Percentiles rank a stretch among this genome's conserved stretches.
These are phyloP conservation scores for Macrocybe gigantea DNA, from an alignment of 768 basidiomycete genomes.

Conservation along the genomic window DNA sequence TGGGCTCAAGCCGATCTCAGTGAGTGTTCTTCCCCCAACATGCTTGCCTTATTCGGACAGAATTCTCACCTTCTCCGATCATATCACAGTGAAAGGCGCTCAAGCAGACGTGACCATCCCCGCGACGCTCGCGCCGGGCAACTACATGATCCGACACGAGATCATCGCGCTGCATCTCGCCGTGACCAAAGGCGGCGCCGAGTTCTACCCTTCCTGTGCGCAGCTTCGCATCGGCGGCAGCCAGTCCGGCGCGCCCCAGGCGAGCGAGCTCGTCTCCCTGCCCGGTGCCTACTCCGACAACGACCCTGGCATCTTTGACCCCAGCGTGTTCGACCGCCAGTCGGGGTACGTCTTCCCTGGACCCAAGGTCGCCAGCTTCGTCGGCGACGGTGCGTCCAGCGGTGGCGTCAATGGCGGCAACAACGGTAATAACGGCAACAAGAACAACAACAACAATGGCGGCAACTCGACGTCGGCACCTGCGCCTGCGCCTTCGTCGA, in stretches of 20 bases:
- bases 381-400: slow-evolving; percentile 12
- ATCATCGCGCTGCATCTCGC: slow-evolving; percentile 75
- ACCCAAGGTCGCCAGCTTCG: slow-evolving; percentile 39
- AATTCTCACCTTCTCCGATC: background rate
- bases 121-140: slow-evolving; percentile 51
- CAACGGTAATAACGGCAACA: slow-evolving; percentile 2
- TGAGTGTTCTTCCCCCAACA: slow-evolving; percentile 21
- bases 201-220: slow-evolving; percentile 76
- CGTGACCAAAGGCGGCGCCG: slow-evolving; percentile 51
- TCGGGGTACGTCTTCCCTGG: slow-evolving; percentile 43
- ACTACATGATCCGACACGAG: slow-evolving; percentile 75
- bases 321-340: slow-evolving; percentile 31
- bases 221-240: slow-evolving; percentile 52
- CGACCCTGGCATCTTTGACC: slow-evolving; percentile 67
- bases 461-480: slow-evolving; percentile 8
- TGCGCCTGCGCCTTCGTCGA: slow-evolving; percentile 7
- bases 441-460: background rate
- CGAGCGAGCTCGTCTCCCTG: slow-evolving; percentile 51
- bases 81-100: slow-evolving; percentile 29
- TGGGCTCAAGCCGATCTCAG: slow-evolving; percentile 56
- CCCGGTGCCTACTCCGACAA: slow-evolving; percentile 70
- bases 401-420: slow-evolving; percentile 4
- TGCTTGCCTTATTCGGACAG: background rate
- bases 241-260: slow-evolving; percentile 39
- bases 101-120: slow-evolving; percentile 40